Evolutionary conservation across 2,329 filamentous ascomycete species (phyloP).

Genomic region (Geoglossum cookeanum): DNA sequence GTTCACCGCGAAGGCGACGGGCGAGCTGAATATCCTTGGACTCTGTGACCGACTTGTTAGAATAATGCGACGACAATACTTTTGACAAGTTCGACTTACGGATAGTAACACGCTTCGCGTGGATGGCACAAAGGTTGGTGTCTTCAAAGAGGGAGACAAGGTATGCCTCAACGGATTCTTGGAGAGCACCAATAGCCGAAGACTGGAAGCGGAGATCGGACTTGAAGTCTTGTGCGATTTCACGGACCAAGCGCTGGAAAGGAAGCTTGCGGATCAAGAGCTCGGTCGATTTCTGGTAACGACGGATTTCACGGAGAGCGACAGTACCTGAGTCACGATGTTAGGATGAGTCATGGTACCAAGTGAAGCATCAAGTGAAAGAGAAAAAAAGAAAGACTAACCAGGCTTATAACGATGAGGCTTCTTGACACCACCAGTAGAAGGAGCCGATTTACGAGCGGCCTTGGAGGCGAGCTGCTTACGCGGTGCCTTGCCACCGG

Average conservation of each 20-base stretch:
- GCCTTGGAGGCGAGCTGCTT: slow-evolving; percentile 99
- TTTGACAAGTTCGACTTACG: slow-evolving; percentile 24
- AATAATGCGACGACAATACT: neutral
- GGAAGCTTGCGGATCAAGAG: slow-evolving; percentile 92
- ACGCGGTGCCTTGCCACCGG: slow-evolving; percentile 52
- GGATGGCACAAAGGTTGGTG: slow-evolving; percentile 95
- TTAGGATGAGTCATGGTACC: slow-evolving; percentile 13
- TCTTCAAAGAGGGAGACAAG: slow-evolving; percentile 97
- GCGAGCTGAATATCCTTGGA: slow-evolving; percentile 92
- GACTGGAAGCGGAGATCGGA: slow-evolving; percentile 95
- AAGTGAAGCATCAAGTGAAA: neutral
- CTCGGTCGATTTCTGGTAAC: slow-evolving; percentile 95
- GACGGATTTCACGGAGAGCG: slow-evolving; percentile 95
- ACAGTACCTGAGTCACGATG: slow-evolving; percentile 43
- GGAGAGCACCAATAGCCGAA: slow-evolving; percentile 87
- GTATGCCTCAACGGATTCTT: slow-evolving; percentile 98
- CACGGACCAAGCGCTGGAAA: slow-evolving; percentile 92
- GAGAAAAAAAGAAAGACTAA: slow-evolving; percentile 19
- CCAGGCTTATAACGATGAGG: slow-evolving; percentile 78
- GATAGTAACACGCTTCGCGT: slow-evolving; percentile 98
- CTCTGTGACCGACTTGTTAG: slow-evolving; percentile 23
- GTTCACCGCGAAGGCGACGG: slow-evolving; percentile 83
- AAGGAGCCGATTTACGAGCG: slow-evolving; percentile 92
- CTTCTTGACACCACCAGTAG: slow-evolving; percentile 95
- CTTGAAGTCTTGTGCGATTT: slow-evolving; percentile 93